These are phyloP conservation scores for Erythrophleum fordii DNA, from an alignment of 306 rosid genomes.

Conservation along the genomic window DNA sequence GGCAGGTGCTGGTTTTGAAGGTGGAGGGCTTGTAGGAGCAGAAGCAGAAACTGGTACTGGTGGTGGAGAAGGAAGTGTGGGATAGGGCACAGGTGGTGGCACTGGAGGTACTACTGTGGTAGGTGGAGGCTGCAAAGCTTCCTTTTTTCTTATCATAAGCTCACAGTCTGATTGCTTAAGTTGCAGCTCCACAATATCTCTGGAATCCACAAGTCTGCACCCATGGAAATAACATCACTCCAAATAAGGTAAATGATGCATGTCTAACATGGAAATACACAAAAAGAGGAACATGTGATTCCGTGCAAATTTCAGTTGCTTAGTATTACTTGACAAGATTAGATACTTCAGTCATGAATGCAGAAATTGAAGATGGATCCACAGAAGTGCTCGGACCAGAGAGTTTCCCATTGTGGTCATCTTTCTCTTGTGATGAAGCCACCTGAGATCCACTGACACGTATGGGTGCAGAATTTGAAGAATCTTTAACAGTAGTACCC, in stretches of 20 bases:
- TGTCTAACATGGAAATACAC: constrained; percentile 11
- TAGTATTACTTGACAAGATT: constrained; percentile 79
- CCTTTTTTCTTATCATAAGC: constrained; percentile 72
- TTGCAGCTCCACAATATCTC: constrained; percentile 85
- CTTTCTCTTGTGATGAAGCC: constrained; percentile 48
- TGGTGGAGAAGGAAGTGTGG: constrained; percentile 44
- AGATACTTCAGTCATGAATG: constrained; percentile 84
- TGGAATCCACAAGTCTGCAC: constrained; percentile 85
- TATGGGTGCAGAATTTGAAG: constrained; percentile 69
- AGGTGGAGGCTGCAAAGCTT: constrained; percentile 76
- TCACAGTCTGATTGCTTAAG: constrained; percentile 83
- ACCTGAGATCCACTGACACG: constrained; percentile 46
- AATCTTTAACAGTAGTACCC: constrained; percentile 54
- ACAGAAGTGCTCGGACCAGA: constrained; percentile 44
- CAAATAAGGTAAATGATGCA: not conserved
- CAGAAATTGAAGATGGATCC: constrained; percentile 59
- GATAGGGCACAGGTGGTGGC: constrained; percentile 50
- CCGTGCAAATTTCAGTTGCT: not conserved
- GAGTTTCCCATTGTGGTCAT: constrained; percentile 41
- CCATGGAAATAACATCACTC: constrained; percentile 31
- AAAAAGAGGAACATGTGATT: not conserved
- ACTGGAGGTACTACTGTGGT: constrained; percentile 29
- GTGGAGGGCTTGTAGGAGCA: constrained; percentile 58
- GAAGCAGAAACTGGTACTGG: constrained; percentile 46
- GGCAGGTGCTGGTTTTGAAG: constrained; percentile 54